Evolutionary conservation across 257 asterid genomes (phyloP).

Genomic region (Catharanthus roseus): DNA sequence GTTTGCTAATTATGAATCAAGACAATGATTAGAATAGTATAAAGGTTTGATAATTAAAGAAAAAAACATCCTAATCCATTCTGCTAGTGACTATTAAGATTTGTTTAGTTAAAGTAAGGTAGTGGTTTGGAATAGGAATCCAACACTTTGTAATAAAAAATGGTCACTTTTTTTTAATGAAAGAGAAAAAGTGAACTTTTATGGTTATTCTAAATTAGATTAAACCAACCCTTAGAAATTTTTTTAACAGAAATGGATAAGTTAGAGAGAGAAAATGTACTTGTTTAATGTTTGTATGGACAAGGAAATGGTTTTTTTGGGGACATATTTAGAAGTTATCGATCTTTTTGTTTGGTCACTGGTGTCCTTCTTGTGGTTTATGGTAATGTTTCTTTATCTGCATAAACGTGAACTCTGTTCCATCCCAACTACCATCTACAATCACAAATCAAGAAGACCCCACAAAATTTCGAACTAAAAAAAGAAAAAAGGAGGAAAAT

Average conservation of each 20-base stretch:
- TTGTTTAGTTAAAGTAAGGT: neutral
- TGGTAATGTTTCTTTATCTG: neutral
- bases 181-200: neutral
- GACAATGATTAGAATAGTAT: too few species aligned
- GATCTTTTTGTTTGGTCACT: neutral
- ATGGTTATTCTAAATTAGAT: too few species aligned
- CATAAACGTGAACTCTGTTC: neutral
- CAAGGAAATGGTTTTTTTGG: too few species aligned
- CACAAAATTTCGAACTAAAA: neutral
- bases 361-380: neutral
- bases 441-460: neutral
- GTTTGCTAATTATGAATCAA: conserved; percentile 11
- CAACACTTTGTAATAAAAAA: neutral
- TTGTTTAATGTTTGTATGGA: too few species aligned
- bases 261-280: too few species aligned
- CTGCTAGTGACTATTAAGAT: neutral
- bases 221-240: neutral
- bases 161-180: neutral
- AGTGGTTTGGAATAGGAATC: neutral
- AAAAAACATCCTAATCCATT: conserved; percentile 1
- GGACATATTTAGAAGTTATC: too few species aligned
- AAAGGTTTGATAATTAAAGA: neutral
- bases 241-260: too few species aligned
- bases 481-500: neutral
- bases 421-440: neutral